Base-by-base conservation (phyloP, 306 rosid species). In the Cicer chorassanicum region DNA sequence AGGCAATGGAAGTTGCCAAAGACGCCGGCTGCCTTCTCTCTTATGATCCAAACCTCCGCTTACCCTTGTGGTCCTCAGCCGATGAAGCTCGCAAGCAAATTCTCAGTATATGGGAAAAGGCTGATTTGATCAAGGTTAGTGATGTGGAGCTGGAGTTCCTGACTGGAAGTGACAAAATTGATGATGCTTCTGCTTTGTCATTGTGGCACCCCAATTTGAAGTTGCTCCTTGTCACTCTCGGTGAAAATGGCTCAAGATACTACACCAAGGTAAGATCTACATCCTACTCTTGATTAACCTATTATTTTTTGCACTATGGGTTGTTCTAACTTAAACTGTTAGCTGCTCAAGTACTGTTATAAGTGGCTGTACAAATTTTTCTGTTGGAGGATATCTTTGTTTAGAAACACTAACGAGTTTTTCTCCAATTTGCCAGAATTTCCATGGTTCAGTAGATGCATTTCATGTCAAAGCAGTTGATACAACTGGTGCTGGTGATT, bases 201-300 rank as follows among this genome's bases (percentile, higher is more conserved):
- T 72, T 90, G 54, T 94, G 96, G 98, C 96, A 84, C 59, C 87
- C 88, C 40, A 87, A 85, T 42, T 80, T 94, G 89, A 94, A 90
- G 87, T 90, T 94, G 46, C 96, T 94, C 66, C 96, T 94, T 14
- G 96, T 94, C 78, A 94, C 98, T 21, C 90, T 94, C 6, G 98
- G 98, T 6, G 97, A 94, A 64, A 64, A 89, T 0, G 98, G 98
- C 57, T 90, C 93, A 82, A 90, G 75, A 82, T 94, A 91, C 86
- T 94, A 94, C 84, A 87, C 98, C 79, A 88, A 91, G 97, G 99
- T 92, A 85, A 50, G 12, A 9, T 18, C 19, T 29, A 29, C 1
- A 41, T n/a, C 39, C 15, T 42, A n/a, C 10, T 61, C 6, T 7
- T 72, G 10, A 49, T 49, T 45, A 1, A 45, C 14, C n/a, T 45